These are phyloP conservation scores for Neonothopanus nambi DNA, from an alignment of 1,284 basidiomycete genomes.

Conservation along the genomic window DNA sequence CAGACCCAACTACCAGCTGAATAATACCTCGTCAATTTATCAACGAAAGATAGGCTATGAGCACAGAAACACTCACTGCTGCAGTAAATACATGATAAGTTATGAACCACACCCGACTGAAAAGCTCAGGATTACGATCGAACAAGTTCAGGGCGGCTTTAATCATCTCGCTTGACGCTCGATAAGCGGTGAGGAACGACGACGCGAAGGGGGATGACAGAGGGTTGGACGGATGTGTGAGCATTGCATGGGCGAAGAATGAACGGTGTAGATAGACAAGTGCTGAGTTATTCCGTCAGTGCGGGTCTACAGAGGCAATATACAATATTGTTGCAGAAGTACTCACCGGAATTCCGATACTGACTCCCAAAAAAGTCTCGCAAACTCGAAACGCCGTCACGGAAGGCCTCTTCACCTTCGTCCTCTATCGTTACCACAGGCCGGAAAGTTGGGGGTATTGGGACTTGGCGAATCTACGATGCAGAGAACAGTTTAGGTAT, in stretches of 20 bases:
- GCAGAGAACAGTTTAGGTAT: not conserved
- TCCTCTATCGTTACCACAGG: conserved; percentile 35
- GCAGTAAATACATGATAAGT: conserved; percentile 47
- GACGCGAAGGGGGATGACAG: conserved; percentile 45
- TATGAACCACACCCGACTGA: conserved; percentile 45
- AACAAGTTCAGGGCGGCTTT: conserved; percentile 43
- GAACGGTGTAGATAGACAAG: conserved; percentile 49
- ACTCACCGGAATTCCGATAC: too few relatives aligned
- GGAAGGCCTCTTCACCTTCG: conserved; percentile 38
- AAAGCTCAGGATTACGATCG: conserved; percentile 41
- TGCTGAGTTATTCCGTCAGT: conserved; percentile 38
- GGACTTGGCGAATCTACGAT: conserved; percentile 16
- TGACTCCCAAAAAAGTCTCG: too few relatives aligned
- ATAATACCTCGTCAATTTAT: not conserved
- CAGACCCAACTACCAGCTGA: conserved; percentile 45
- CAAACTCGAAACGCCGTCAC: conserved; percentile 28
- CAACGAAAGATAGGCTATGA: too few relatives aligned
- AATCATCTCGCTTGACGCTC: conserved; percentile 46
- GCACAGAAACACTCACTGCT: conserved; percentile 31
- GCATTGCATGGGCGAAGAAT: conserved; percentile 48
- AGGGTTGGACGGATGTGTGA: conserved; percentile 44
- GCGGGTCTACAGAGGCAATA: conserved; percentile 28
- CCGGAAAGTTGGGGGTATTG: conserved; percentile 38
- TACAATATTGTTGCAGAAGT: too few relatives aligned
- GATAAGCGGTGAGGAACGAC: conserved; percentile 46